phyloP scores from a whole-genome alignment of 169 alveolate species.

The Fabrea salina region DNA sequence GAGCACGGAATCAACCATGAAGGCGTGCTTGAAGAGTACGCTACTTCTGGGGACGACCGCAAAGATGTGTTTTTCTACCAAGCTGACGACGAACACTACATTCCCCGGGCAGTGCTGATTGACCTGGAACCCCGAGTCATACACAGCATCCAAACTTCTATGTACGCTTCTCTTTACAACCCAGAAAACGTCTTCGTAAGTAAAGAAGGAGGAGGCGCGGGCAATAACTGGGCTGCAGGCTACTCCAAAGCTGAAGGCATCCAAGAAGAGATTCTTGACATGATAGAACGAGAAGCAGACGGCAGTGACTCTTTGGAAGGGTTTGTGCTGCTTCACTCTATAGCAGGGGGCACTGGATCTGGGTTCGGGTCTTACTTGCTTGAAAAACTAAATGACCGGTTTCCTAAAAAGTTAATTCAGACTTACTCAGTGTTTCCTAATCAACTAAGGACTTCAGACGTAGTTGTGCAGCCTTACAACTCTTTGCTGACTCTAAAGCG shows the following conservation, averaged over 20 bases:
- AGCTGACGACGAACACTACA: conserved; percentile 93
- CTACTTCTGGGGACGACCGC: conserved; percentile 90
- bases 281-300: conserved; percentile 99
- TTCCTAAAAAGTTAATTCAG: conserved; percentile 89
- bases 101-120: conserved; percentile 95
- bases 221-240: conserved; percentile 99
- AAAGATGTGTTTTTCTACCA: conserved; percentile 98
- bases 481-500: conserved; percentile 91
- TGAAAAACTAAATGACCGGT: conserved; percentile 94
- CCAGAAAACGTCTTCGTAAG: conserved; percentile 97
- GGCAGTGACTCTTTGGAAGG: conserved; percentile 98
- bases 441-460: conserved; percentile 90
- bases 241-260: conserved; percentile 91
- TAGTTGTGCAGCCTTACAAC: conserved; percentile 99
- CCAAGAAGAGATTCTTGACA: conserved; percentile 96
- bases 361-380: conserved; percentile 98
- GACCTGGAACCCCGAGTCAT: conserved; percentile 99
- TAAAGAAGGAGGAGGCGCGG: conserved; percentile 99
- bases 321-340: conserved; percentile 96
- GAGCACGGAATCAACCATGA: conserved; percentile 96
- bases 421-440: conserved; percentile 73
- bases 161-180: conserved; percentile 91
- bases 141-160: conserved; percentile 84
- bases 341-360: conserved; percentile 99
- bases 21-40: conserved; percentile 78